Percentiles rank a stretch among this genome's conserved stretches.
Conservation (phyloP, 2,329 filamentous ascomycete genomes). For the Phialophora macrospora region DNA sequence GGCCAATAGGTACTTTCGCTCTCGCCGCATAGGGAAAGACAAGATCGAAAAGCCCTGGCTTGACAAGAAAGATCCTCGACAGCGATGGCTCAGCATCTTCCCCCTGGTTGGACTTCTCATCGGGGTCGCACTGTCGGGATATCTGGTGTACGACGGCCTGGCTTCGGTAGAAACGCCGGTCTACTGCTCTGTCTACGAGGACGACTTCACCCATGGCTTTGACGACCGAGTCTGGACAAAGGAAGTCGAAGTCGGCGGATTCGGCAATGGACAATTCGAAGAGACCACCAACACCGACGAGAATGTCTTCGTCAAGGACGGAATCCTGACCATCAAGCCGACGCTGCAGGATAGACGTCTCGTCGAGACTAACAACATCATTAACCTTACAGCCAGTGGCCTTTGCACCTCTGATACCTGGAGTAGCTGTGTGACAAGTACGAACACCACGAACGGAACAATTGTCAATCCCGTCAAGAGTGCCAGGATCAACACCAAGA, state of each 20-base stretch:
- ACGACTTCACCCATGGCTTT: conserved; percentile 64
- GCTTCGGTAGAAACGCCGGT: conserved; percentile 73
- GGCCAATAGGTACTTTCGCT: conserved; percentile 21
- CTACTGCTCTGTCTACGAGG: conserved; percentile 71
- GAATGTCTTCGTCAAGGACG: conserved; percentile 74
- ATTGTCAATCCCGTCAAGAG: conserved; percentile 79
- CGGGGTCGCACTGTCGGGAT: conserved; percentile 69
- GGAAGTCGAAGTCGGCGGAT: conserved; percentile 62
- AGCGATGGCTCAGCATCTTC: conserved; percentile 85
- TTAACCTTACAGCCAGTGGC: conserved; percentile 70
- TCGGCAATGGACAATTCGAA: conserved; percentile 78
- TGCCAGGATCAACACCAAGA: conserved; percentile 76
- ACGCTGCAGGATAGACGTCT: conserved; percentile 73
- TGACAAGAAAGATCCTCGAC: conserved; percentile 71
- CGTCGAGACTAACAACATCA: conserved; percentile 67
- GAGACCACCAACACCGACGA: conserved; percentile 72
- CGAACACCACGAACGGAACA: conserved; percentile 76
- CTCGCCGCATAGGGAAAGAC: conserved; percentile 70
- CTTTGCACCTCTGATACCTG: conserved; percentile 68
- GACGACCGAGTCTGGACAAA: conserved; percentile 67
- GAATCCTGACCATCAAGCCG: conserved; percentile 74
- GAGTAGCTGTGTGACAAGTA: conserved; percentile 69
- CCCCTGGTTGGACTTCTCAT: conserved; percentile 72
- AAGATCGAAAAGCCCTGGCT: conserved; percentile 72
- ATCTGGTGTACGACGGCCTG: conserved; percentile 77